Conservation (phyloP, 345 rosid genomes). For the Trapa incisa region DNA sequence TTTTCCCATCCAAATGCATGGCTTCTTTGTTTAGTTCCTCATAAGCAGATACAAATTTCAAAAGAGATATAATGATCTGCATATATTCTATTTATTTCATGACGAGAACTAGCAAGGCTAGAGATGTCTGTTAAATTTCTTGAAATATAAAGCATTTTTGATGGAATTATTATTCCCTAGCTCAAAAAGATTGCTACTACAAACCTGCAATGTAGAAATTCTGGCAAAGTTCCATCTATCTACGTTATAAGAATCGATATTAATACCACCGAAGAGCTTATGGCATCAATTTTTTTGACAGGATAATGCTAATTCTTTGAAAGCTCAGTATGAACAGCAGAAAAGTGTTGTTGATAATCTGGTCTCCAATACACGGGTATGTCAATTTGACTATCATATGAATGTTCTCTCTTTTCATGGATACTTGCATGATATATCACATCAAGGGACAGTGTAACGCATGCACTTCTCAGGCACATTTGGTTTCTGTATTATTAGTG, state of each 20-base stretch:
- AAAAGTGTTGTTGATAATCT: conserved; percentile 53
- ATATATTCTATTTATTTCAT: neutral
- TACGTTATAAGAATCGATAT: neutral
- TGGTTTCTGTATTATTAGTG: neutral
- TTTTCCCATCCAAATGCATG: too few relatives aligned
- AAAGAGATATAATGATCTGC: too few relatives aligned
- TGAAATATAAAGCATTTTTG: neutral
- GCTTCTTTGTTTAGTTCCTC: neutral
- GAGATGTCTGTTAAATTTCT: neutral
- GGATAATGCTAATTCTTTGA: conserved; percentile 53
- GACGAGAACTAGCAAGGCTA: too few relatives aligned
- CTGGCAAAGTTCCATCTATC: neutral
- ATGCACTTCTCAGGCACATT: neutral
- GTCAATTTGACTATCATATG: conserved; percentile 4
- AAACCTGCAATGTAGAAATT: neutral
- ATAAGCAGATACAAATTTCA: too few relatives aligned
- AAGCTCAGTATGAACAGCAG: conserved; percentile 64
- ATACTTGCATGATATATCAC: neutral
- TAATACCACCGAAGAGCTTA: neutral
- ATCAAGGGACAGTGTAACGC: neutral
- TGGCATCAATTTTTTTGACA: conserved; percentile 13
- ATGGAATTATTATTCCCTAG: neutral
- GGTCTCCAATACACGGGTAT: conserved; percentile 64
- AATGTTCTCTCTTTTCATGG: neutral
- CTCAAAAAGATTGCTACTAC: neutral